Percentiles rank a stretch among this genome's conserved stretches.
Evolutionary conservation across 768 basidiomycete genomes (phyloP).

Genomic region (Rhodotorula kratochvilovae): DNA sequence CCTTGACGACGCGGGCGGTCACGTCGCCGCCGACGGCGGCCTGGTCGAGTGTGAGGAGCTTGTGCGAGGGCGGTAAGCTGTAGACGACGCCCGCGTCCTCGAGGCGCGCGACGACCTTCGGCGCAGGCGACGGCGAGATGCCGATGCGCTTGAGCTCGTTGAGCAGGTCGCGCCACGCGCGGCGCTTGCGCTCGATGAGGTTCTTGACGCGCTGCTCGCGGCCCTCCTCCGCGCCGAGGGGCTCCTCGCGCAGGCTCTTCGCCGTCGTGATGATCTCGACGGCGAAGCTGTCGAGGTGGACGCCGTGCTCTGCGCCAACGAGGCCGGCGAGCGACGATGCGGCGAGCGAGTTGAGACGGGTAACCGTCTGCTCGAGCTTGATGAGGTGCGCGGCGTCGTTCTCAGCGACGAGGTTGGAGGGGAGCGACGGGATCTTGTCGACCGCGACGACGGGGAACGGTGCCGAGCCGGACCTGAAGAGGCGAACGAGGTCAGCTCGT

Average conservation of each 20-base stretch:
- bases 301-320: constrained; percentile 56
- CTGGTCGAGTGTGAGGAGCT: constrained; percentile 13
- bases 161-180: constrained; percentile 83
- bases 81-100: constrained; percentile 30
- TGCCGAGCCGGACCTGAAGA: neutral
- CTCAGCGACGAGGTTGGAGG: neutral
- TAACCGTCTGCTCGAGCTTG: constrained; percentile 26
- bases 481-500: neutral
- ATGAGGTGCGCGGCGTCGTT: constrained; percentile 2
- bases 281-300: constrained; percentile 60
- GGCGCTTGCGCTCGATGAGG: constrained; percentile 73
- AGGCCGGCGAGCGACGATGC: constrained; percentile 45
- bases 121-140: constrained; percentile 48
- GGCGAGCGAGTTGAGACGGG: constrained; percentile 23
- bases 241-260: constrained; percentile 48
- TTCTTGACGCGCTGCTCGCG: constrained; percentile 60
- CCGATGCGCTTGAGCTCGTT: constrained; percentile 81
- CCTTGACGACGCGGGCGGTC: constrained; percentile 6
- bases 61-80: constrained; percentile 4
- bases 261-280: constrained; percentile 55
- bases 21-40: constrained; percentile 3
- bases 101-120: constrained; percentile 29
- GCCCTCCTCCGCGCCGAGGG: constrained; percentile 53
- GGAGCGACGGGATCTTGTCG: neutral
- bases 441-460: neutral